Base-by-base conservation (phyloP, 495 filamentous ascomycete genomes). In the Neurospora pannonica region DNA sequence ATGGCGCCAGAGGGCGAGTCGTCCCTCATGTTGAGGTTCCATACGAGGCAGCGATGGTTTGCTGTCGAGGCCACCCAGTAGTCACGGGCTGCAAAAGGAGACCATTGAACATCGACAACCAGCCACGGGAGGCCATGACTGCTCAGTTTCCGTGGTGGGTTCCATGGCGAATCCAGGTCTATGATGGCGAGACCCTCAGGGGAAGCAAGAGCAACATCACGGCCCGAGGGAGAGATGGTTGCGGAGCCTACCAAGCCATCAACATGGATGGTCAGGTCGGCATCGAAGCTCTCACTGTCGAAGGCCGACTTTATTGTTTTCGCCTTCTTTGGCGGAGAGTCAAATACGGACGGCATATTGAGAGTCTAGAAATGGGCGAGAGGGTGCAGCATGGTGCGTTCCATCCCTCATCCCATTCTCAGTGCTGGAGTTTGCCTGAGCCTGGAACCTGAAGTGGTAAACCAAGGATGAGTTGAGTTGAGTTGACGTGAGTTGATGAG, bases 41-140 rank as follows among this genome's bases (percentile, higher is more conserved):
- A 97, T 10, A 98, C 93, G 70, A 98, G 86, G 31, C 95, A 96
- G 79, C 97, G 97, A 80, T 97, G 94, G 78, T 97, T 97, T 37
- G 93, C 94, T 4, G 95, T 97, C 62, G 93, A 97, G 34, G 92
- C 94, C 31, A 98, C 92, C 95, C 95, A 97, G 76, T 92, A 93
- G 77, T 97, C 92, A 67, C 95, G 89, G 9, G 89, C 90, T 11
- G 94, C 92, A 76, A 97, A 97, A 17, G 95, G 95, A 6, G 93
- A 97, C 95, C 95, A 98, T 82, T 98, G 95, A 48, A 98, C 95
- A 82, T 98, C 95, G n/a, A 95, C 94, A 5, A 98, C 95, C 71
- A 97, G 90, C 94, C 95, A 97, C n/a, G 92, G 91, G 9, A 93
- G 91, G 43, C 93, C 91, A 80, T 97, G 93, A 71, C 85, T 86